These are phyloP conservation scores for Pelargonium citronellum DNA, from an alignment of 441 rosid genomes.

Conservation along the genomic window DNA sequence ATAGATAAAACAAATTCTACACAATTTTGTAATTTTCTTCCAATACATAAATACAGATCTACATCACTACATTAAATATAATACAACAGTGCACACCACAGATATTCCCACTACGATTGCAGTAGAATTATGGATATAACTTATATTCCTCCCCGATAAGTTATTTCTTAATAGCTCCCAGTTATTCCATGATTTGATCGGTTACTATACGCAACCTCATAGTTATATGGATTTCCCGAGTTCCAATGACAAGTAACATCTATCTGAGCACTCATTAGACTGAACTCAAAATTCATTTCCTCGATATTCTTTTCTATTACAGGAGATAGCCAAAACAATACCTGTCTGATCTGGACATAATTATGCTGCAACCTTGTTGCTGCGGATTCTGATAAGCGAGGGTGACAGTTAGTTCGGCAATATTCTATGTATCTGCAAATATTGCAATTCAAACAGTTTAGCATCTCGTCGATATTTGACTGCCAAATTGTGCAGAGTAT, in stretches of 20 bases:
- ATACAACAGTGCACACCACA: too few relatives aligned
- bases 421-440: constrained; percentile 69
- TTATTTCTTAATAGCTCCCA: too few relatives aligned
- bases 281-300: not conserved
- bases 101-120: too few relatives aligned
- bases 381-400: constrained; percentile 76
- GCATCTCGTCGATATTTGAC: constrained; percentile 18
- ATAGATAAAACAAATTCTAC: too few relatives aligned
- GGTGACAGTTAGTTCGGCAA: constrained; percentile 74
- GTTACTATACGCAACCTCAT: too few relatives aligned
- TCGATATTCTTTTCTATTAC: not conserved
- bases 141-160: too few relatives aligned
- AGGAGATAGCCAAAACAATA: constrained; percentile 23
- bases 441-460: constrained; percentile 21
- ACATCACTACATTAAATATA: too few relatives aligned
- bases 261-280: not conserved
- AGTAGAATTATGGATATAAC: too few relatives aligned
- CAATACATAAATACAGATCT: too few relatives aligned
- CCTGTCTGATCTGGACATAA: constrained; percentile 86
- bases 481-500: not conserved
- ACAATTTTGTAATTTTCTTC: too few relatives aligned
- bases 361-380: constrained; percentile 64
- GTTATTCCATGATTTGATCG: too few relatives aligned
- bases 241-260: not conserved
- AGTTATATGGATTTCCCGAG: too few relatives aligned